A percentile compares a stretch with the other conserved stretches of the same genome.
These are phyloP conservation scores for Trichomonas vaginalis DNA, from an alignment of 208 protist species.

Conservation along the genomic window DNA sequence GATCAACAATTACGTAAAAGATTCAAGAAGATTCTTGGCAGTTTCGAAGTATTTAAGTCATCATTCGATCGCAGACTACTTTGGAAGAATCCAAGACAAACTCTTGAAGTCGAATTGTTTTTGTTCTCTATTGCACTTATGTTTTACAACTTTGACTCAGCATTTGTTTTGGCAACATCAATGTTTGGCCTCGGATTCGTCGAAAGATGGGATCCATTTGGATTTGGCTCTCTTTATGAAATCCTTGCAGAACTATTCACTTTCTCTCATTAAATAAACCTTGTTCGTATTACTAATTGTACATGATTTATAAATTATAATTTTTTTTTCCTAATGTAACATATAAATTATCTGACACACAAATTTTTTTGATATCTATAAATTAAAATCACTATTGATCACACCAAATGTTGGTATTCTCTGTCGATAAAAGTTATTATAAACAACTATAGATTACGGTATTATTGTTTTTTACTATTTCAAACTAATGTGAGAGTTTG, in stretches of 20 bases:
- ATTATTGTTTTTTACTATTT: too few species aligned
- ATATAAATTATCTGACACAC: too few species aligned
- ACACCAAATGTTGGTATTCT: too few species aligned
- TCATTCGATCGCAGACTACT: not conserved
- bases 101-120: not conserved
- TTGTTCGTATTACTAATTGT: too few species aligned
- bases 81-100: not conserved
- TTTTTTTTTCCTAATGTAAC: too few species aligned
- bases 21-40: not conserved
- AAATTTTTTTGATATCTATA: too few species aligned
- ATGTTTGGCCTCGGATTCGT: not conserved
- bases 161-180: not conserved
- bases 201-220: conserved; percentile 10
- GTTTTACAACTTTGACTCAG: not conserved
- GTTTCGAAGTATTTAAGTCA: not conserved
- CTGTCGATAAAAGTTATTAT: too few species aligned
- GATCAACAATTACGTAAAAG: not conserved
- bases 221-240: not conserved
- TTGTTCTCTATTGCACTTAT: not conserved
- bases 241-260: not conserved
- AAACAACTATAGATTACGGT: too few species aligned
- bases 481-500: too few species aligned
- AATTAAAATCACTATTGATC: too few species aligned
- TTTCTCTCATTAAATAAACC: not conserved
- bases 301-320: too few species aligned